Percentiles rank a stretch among this genome's conserved stretches.
Evolutionary conservation across 202 grass and related monocot species (phyloP).

Genomic region (Schoenoplectus tabernaemontani): DNA sequence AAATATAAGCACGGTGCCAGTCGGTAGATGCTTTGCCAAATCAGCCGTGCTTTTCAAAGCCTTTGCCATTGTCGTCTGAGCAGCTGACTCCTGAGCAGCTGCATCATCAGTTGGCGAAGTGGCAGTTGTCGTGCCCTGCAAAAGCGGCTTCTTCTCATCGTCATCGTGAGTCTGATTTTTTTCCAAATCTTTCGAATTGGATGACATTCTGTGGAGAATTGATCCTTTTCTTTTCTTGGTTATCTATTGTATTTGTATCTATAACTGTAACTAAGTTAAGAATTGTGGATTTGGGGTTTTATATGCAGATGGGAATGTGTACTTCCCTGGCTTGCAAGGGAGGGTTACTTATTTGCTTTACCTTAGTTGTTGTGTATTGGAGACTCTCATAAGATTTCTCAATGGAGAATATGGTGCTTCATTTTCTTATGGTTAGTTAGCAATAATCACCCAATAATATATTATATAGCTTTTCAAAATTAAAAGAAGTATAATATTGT

Average conservation of each 20-base stretch:
- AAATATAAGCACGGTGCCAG: slow-evolving; percentile 53
- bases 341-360: neutral
- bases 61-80: slow-evolving; percentile 26
- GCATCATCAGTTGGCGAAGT: neutral
- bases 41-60: slow-evolving; percentile 36
- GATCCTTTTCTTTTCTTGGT: neutral
- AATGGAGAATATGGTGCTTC: neutral
- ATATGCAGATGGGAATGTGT: neutral
- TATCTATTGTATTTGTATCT: neutral
- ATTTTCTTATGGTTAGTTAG: neutral
- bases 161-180: neutral
- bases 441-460: too few relatives aligned
- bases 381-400: neutral
- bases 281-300: neutral
- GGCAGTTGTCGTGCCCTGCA: neutral
- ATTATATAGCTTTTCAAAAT: too few relatives aligned
- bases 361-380: neutral
- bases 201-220: slow-evolving; percentile 4
- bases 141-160: neutral
- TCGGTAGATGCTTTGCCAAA: slow-evolving; percentile 59
- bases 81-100: slow-evolving; percentile 25
- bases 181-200: slow-evolving; percentile 5
- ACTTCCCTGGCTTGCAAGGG: slow-evolving; percentile 15
- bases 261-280: neutral
- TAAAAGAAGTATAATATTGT: too few relatives aligned